Evolutionary conservation across 1,284 basidiomycete genomes (phyloP).

Genomic region (Pisolithus thermaeus): DNA sequence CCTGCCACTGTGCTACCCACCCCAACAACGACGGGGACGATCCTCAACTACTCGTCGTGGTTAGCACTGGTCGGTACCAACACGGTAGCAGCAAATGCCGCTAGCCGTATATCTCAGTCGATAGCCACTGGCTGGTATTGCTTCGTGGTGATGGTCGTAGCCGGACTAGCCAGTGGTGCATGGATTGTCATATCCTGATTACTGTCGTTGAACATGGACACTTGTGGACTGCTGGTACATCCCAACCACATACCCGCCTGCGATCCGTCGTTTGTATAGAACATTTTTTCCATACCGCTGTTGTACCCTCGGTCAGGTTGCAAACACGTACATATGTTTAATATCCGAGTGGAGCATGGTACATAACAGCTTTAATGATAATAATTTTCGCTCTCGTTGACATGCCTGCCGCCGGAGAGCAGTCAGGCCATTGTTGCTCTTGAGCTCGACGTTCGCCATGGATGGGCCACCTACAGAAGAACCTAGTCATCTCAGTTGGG

Average conservation of each 20-base stretch:
- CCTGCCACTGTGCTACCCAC: conserved; percentile 34
- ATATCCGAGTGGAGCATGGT: no score
- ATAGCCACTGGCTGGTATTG: conserved; percentile 27
- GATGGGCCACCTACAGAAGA: conserved; percentile 12
- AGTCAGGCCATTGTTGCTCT: no score
- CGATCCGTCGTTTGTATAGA: background rate
- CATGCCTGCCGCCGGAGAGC: no score
- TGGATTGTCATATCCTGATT: conserved; percentile 29
- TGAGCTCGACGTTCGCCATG: conserved; percentile 11
- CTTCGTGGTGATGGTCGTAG: conserved; percentile 22
- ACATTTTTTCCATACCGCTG: no score
- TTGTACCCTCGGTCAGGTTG: no score
- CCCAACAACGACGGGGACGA: conserved; percentile 40
- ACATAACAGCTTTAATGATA: no score
- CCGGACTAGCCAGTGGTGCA: conserved; percentile 28
- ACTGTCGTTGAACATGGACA: background rate
- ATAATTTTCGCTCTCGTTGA: no score
- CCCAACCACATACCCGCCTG: conserved; percentile 2
- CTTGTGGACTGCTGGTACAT: conserved; percentile 3
- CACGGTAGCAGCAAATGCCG: conserved; percentile 28
- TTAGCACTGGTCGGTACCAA: conserved; percentile 38
- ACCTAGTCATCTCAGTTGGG: conserved; percentile 46
- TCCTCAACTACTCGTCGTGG: conserved; percentile 52
- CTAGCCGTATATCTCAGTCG: conserved; percentile 14
- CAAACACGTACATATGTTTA: no score